These are phyloP conservation scores for Candida sp. DNA, from an alignment of 1,139 yeast genomes.

Conservation along the genomic window DNA sequence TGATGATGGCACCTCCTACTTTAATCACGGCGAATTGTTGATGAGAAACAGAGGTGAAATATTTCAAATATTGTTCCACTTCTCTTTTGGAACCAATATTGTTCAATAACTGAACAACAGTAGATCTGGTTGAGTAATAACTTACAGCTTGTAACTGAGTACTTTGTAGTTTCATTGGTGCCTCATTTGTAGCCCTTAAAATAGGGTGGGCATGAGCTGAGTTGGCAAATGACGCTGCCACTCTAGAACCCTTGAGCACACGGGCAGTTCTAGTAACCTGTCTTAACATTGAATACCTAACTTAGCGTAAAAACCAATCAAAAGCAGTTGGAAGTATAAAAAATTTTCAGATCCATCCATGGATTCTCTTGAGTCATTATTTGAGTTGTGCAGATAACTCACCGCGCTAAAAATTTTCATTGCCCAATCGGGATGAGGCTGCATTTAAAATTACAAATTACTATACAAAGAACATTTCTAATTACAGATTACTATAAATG, in stretches of 20 bases:
- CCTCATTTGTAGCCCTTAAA: background rate
- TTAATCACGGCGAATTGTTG: slow-evolving; percentile 98
- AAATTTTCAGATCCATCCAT: slow-evolving; percentile 2
- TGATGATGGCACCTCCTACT: slow-evolving; percentile 98
- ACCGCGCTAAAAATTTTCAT: slow-evolving; percentile 1
- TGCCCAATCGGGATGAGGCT: slow-evolving; percentile 1
- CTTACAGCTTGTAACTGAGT: background rate
- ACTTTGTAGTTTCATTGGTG: slow-evolving; percentile 1
- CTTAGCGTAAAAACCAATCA: background rate
- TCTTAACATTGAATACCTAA: slow-evolving; percentile 1
- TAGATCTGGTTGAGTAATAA: slow-evolving; percentile 71
- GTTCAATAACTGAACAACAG: slow-evolving; percentile 90
- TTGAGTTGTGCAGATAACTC: slow-evolving; percentile 1
- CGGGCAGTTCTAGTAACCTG: slow-evolving; percentile 2
- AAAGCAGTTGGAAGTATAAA: background rate
- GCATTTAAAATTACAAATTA: background rate
- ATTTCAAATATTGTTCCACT: slow-evolving; percentile 94
- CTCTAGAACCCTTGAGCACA: background rate
- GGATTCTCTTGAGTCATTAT: background rate
- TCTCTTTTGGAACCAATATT: slow-evolving; percentile 97
- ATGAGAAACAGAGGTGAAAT: slow-evolving; percentile 91
- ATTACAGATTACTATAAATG: too few species aligned
- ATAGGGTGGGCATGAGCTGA: background rate
- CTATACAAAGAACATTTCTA: background rate
- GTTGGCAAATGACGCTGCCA: background rate